phyloP scores from a whole-genome alignment of 306 rosid species.

The Prunus fruticosa region DNA sequence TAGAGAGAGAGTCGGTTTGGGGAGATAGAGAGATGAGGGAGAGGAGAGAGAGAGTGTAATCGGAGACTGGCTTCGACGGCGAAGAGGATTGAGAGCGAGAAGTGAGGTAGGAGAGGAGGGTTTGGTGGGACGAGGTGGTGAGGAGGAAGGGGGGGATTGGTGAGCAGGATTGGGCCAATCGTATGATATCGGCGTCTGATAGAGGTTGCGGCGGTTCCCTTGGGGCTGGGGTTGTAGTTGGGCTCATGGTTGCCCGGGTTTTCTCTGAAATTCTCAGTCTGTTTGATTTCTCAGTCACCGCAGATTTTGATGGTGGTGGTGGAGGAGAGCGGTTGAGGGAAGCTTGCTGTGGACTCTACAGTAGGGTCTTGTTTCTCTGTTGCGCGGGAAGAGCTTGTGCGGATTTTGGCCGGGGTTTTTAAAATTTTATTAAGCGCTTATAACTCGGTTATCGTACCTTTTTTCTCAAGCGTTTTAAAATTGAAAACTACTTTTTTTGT shows the following conservation, averaged over 20 bases:
- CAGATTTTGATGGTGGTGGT: background rate
- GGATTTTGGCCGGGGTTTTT: background rate
- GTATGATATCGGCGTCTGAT: conserved; percentile 29
- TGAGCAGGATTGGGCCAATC: conserved; percentile 28
- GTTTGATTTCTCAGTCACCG: background rate
- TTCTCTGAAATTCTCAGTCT: background rate
- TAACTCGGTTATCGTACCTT: too few relatives aligned
- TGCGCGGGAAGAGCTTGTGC: background rate
- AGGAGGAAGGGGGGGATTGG: conserved; percentile 33
- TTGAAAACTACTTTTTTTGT: too few relatives aligned
- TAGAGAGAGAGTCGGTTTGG: conserved; percentile 26
- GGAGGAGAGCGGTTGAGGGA: background rate
- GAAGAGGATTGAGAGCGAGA: conserved; percentile 28
- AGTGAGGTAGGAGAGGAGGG: conserved; percentile 31
- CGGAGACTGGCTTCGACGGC: conserved; percentile 30
- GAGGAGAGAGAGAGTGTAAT: conserved; percentile 36
- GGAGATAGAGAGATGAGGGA: conserved; percentile 36
- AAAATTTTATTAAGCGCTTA: background rate
- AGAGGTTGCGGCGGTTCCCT: background rate
- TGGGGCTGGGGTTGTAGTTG: background rate
- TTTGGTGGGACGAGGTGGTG: conserved; percentile 24
- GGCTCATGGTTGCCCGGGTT: conserved; percentile 12
- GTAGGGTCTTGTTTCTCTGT: background rate
- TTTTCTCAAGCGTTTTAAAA: too few relatives aligned
- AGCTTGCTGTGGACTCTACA: background rate